Conservation (phyloP, 2,329 filamentous ascomycete genomes). For the Fusarium sp. region DNA sequence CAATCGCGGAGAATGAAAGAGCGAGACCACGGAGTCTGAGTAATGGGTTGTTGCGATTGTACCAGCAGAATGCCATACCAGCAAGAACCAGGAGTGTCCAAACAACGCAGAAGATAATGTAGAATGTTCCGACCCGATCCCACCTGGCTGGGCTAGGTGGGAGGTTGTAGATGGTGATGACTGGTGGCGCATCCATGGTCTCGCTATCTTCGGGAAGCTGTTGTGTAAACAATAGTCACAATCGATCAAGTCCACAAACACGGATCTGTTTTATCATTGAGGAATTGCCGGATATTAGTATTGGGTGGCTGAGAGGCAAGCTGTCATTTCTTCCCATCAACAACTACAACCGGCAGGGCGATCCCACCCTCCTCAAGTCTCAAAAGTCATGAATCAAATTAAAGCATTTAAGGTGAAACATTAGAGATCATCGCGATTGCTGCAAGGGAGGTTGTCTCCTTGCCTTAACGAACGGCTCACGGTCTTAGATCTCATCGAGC, state of each 20-base stretch:
- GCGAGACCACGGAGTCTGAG: background rate
- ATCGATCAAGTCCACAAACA: rapidly evolving
- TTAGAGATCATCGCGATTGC: background rate
- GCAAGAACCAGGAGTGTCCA: background rate
- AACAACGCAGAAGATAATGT: background rate
- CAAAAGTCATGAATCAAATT: background rate
- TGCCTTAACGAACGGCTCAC: background rate
- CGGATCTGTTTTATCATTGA: background rate
- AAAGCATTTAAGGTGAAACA: too few species aligned
- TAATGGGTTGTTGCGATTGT: background rate
- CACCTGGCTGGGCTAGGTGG: background rate
- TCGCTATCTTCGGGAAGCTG: background rate
- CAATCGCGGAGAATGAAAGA: background rate
- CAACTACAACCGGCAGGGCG: background rate
- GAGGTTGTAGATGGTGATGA: background rate
- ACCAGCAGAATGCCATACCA: background rate
- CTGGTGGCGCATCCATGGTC: background rate
- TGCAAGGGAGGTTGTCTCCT: background rate
- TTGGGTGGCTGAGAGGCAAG: background rate
- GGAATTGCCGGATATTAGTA: background rate
- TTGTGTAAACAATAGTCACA: too few species aligned
- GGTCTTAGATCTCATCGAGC: background rate
- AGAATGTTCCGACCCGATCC: background rate
- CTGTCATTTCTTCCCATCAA: background rate
- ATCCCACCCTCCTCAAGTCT: too few species aligned